Base-by-base conservation (phyloP, 2,329 filamentous ascomycete genomes). In the Teratosphaeria epicoccoides region DNA sequence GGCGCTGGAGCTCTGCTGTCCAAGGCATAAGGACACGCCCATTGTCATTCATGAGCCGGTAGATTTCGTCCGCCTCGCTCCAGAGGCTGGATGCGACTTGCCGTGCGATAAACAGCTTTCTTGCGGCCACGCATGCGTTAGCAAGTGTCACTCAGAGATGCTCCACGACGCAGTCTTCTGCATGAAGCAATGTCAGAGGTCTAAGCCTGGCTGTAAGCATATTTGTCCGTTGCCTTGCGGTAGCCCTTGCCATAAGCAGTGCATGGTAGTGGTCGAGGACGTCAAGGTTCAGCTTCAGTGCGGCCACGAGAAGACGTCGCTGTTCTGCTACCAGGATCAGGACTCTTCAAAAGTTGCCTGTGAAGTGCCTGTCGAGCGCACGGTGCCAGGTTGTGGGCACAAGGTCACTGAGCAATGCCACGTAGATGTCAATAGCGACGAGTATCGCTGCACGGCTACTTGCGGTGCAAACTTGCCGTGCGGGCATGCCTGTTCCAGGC, bases 61-160 rank as follows among this genome's bases (percentile, higher is more conserved):
- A 1, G 73, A 86, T 53, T 86, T 87, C 57, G 53, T 69, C 0
- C 73, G 61, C 53, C 65, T 72, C 52, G 76, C 62, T 0, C 83
- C 83, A 0, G 83, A 87, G 62, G 81, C 81, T 40, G 83, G 83
- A 0, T 86, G 82, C 57, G 61, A 63, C 43, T 61, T 73, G 14
- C 65, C 64, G 1, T 86, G 83, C 54, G 70, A 54, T 4, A 62
- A 68, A 24, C 65, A 68, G 12, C 64, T 77, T 37, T 46, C 54
- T 4, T 77, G 75, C 49, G 75, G 74, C 0, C 74, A 77, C 61
- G 52, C 64, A 2, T 77, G 75, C 55, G 55, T 59, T 9, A 65
- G 66, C 25, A 71, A 69, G 52, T 77, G 75, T 49, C 74, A 77
- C 58, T 69, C 73, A 0, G 62, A 70, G 3, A 49, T 61, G 12